Evolutionary conservation across 192 early-diverging fungal genomes (phyloP).

Genomic region (Backusella parvicylindrica): DNA sequence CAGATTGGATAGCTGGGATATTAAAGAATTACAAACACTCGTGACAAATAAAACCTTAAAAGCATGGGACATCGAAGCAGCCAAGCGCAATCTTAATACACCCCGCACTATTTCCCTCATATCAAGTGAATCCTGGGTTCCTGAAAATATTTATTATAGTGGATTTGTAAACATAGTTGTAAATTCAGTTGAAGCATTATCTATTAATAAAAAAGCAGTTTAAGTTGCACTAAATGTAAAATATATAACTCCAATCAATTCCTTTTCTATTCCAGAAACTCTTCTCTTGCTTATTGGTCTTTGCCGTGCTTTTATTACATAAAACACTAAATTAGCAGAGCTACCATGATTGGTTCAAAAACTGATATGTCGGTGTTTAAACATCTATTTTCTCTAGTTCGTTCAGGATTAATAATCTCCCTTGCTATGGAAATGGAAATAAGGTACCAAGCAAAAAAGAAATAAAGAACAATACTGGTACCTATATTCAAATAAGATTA

Average conservation of each 20-base stretch:
- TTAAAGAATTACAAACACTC: not conserved
- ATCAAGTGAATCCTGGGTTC: not conserved
- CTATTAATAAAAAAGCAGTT: not conserved
- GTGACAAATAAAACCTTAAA: constrained; percentile 7
- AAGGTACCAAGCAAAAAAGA: not conserved
- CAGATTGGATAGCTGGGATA: not conserved
- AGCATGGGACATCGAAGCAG: constrained; percentile 8
- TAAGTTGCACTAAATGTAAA: not conserved
- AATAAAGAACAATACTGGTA: not conserved
- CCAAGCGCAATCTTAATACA: not conserved
- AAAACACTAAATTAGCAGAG: not conserved
- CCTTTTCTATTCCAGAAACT: not conserved
- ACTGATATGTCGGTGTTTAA: not conserved
- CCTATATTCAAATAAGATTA: not conserved
- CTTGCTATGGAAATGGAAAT: not conserved
- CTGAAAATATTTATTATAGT: constrained; percentile 11
- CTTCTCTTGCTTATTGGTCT: not conserved
- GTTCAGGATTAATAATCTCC: not conserved
- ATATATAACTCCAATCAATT: not conserved
- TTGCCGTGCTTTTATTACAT: not conserved
- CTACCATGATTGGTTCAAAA: not conserved
- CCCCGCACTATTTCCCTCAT: not conserved
- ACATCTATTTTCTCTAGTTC: not conserved
- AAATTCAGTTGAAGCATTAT: not conserved
- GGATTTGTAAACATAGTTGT: constrained; percentile 5